Evolutionary conservation across 257 asterid species (phyloP).

Genomic region (Penstemon eatonii): DNA sequence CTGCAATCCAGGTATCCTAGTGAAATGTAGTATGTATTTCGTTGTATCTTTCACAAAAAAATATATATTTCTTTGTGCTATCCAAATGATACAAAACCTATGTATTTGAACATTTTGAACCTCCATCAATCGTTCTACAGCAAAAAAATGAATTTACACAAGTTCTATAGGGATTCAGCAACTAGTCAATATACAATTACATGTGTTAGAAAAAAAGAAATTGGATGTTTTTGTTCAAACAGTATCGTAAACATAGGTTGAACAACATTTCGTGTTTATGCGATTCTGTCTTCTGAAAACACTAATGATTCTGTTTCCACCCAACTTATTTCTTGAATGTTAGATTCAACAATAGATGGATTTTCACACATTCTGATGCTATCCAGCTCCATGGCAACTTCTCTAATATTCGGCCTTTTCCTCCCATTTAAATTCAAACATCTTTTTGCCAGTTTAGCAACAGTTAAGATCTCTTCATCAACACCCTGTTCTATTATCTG

Average conservation of each 20-base stretch:
- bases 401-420: conserved; percentile 15
- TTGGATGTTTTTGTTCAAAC: neutral
- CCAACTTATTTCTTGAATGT: neutral
- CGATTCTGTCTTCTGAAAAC: neutral
- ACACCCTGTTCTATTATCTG: neutral
- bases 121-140: too few species aligned
- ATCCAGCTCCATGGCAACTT: conserved; percentile 21
- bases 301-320: conserved; percentile 8
- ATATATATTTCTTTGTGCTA: too few species aligned
- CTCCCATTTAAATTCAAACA: conserved; percentile 15
- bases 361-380: conserved; percentile 14
- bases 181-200: too few species aligned
- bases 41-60: too few species aligned
- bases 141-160: too few species aligned
- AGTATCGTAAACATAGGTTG: neutral
- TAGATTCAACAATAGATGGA: conserved; percentile 4
- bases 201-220: neutral
- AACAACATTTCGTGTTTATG: neutral
- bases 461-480: neutral
- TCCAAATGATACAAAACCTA: too few species aligned
- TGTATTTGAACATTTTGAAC: too few species aligned
- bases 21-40: too few species aligned
- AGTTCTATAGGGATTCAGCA: too few species aligned
- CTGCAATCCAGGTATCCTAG: too few species aligned
- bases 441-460: conserved; percentile 5